These are phyloP conservation scores for Claviceps sorghi DNA, from an alignment of 2,329 filamentous ascomycete species.

Conservation along the genomic window DNA sequence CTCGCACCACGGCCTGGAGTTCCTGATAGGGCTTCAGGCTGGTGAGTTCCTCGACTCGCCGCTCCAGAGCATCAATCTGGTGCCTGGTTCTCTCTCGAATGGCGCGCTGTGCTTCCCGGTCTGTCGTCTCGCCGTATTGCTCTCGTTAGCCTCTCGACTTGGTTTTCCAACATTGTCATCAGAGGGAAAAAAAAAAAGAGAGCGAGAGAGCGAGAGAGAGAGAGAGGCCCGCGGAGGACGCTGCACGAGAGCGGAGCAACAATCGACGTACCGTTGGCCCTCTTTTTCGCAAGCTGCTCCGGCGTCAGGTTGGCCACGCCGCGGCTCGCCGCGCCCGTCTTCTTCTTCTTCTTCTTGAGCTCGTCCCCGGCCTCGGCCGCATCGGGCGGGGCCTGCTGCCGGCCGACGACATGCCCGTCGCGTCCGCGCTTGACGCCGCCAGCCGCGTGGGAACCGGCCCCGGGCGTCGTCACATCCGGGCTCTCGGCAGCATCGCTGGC, in stretches of 20 bases:
- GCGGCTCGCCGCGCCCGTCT: conserved; percentile 28
- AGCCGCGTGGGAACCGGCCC: background rate
- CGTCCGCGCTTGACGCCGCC: conserved; percentile 1
- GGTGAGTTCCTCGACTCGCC: conserved; percentile 59
- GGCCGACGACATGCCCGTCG: background rate
- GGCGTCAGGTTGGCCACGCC: conserved; percentile 52
- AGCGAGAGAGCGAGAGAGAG: background rate
- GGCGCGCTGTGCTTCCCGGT: conserved; percentile 72
- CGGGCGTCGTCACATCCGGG: conserved; percentile 1
- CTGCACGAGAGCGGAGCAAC: too few species aligned
- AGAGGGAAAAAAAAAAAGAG: background rate
- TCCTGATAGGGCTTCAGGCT: conserved; percentile 73
- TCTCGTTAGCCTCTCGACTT: conserved; percentile 1
- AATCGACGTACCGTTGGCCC: conserved; percentile 37
- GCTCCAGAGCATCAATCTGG: conserved; percentile 62
- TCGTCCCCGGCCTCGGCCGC: conserved; percentile 7
- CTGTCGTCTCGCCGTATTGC: conserved; percentile 25
- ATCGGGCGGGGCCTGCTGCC: conserved; percentile 4
- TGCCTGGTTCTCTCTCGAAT: conserved; percentile 71
- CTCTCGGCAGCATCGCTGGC: conserved; percentile 1
- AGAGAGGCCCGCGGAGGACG: too few species aligned
- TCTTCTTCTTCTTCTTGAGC: conserved; percentile 30
- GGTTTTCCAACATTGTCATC: too few species aligned
- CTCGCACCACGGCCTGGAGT: conserved; percentile 57
- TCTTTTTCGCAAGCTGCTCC: conserved; percentile 58